Percentiles rank a stretch among this genome's conserved stretches.
Conservation (phyloP, 2,329 filamentous ascomycete species). For the Talaromyces verruculosus region DNA sequence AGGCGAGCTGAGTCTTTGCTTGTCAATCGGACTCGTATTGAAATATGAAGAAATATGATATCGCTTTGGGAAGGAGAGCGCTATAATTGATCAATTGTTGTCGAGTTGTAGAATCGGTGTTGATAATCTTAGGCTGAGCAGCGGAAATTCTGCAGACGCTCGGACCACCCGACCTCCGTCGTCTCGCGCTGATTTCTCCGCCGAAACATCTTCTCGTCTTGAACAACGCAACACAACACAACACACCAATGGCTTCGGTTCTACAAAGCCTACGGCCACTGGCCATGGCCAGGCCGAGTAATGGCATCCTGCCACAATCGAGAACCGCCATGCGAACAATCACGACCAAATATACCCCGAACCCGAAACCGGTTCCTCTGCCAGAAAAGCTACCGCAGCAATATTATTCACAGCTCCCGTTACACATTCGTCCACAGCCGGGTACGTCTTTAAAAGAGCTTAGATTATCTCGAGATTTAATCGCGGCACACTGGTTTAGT, state of each 20-base stretch:
- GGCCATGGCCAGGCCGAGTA: slow-evolving; percentile 66
- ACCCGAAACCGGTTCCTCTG: slow-evolving; percentile 41
- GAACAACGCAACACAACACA: neutral
- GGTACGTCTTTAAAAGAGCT: slow-evolving; percentile 30
- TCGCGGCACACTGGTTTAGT: neutral
- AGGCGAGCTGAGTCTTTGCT: neutral
- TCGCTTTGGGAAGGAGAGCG: neutral
- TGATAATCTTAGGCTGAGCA: slow-evolving; percentile 16
- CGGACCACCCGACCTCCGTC: slow-evolving; percentile 33
- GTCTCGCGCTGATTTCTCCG: slow-evolving; percentile 22
- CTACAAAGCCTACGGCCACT: slow-evolving; percentile 63
- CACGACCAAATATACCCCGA: slow-evolving; percentile 49
- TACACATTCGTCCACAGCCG: slow-evolving; percentile 38
- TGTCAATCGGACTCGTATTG: neutral
- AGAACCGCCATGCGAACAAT: slow-evolving; percentile 50
- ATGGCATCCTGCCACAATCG: slow-evolving; percentile 39
- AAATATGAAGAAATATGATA: neutral
- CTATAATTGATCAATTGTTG: neutral
- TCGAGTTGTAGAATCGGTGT: neutral
- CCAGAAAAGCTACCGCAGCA: slow-evolving; percentile 43
- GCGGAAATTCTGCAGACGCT: slow-evolving; percentile 37
- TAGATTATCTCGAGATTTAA: neutral
- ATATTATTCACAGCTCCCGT: slow-evolving; percentile 46
- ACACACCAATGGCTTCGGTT: slow-evolving; percentile 56
- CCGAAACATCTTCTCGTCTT: too few relatives aligned